phyloP scores from a whole-genome alignment of 2,329 filamentous ascomycete species.

The Dryadomyces quercivorus region DNA sequence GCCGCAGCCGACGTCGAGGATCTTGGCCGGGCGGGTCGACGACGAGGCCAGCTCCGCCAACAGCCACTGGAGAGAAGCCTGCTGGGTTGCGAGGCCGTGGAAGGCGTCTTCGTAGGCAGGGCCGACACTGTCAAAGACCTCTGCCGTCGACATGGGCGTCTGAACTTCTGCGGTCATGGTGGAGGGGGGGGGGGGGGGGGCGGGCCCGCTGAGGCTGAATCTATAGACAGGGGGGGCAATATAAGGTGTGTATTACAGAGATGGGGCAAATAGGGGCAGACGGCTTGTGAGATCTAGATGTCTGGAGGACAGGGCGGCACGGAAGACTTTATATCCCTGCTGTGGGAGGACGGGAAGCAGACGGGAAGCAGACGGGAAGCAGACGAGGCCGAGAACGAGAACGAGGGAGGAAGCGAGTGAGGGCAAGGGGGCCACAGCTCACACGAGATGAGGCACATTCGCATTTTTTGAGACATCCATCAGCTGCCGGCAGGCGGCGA shows the following conservation, averaged over 20 bases:
- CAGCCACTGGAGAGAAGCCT: conserved; percentile 15
- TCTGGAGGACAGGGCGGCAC: no score
- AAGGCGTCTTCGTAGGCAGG: conserved; percentile 18
- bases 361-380: no score
- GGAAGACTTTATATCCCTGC: no score
- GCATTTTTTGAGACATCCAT: neutral
- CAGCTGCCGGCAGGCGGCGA: no score
- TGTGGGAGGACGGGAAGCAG: no score
- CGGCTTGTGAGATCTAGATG: no score
- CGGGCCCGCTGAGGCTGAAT: no score
- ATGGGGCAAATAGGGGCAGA: no score
- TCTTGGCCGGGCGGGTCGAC: conserved; percentile 1
- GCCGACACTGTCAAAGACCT: conserved; percentile 16
- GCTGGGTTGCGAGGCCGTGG: conserved; percentile 13
- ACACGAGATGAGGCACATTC: neutral
- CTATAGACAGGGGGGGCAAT: no score
- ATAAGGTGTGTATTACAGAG: no score
- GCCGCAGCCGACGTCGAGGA: conserved; percentile 19
- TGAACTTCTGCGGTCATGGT: neutral
- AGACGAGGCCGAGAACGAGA: neutral
- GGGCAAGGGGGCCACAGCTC: neutral
- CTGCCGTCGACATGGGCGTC: conserved; percentile 10
- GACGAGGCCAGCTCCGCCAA: conserved; percentile 10
- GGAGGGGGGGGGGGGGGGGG: no score
- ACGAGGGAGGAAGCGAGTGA: neutral